phyloP scores from a whole-genome alignment of 106 monocot species.

The Dioscorea alata region DNA sequence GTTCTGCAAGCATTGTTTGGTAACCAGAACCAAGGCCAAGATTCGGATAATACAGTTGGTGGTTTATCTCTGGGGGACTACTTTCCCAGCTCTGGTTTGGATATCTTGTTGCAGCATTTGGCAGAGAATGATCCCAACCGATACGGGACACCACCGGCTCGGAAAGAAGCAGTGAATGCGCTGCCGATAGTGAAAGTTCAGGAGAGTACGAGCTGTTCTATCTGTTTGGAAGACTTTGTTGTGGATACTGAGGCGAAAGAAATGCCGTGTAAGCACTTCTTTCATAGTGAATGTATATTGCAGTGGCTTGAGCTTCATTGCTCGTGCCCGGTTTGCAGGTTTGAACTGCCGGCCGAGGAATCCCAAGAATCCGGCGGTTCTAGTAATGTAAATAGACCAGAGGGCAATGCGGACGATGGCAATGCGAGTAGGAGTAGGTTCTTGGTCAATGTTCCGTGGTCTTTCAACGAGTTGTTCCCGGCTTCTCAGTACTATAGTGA shows the following conservation, averaged over 20 bases:
- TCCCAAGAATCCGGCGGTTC: slow-evolving; percentile 12
- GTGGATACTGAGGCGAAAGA: slow-evolving; percentile 23
- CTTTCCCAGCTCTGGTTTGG: slow-evolving; percentile 6
- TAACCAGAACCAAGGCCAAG: not conserved
- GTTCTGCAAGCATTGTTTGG: slow-evolving; percentile 5
- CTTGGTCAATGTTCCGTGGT: no score
- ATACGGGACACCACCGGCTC: slow-evolving; percentile 9
- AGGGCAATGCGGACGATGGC: not conserved
- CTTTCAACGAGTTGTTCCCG: no score
- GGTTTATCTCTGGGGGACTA: slow-evolving; percentile 8
- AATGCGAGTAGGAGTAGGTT: no score
- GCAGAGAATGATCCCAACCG: slow-evolving; percentile 14
- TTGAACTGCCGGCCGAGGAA: slow-evolving; percentile 33
- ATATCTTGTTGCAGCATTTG: slow-evolving; percentile 12
- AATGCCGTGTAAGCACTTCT: slow-evolving; percentile 39
- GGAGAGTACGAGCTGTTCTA: slow-evolving; percentile 4
- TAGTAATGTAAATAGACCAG: not conserved
- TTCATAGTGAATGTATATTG: slow-evolving; percentile 28
- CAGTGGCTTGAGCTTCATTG: slow-evolving; percentile 46
- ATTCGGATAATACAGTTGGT: not conserved
- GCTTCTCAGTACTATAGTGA: no score
- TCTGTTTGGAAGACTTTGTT: slow-evolving; percentile 13
- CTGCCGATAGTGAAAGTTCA: slow-evolving; percentile 7
- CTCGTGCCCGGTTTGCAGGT: slow-evolving; percentile 41
- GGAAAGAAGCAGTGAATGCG: slow-evolving; percentile 12